Base-by-base conservation (phyloP, 305 asterid species). In the Fraxinus sp. region DNA sequence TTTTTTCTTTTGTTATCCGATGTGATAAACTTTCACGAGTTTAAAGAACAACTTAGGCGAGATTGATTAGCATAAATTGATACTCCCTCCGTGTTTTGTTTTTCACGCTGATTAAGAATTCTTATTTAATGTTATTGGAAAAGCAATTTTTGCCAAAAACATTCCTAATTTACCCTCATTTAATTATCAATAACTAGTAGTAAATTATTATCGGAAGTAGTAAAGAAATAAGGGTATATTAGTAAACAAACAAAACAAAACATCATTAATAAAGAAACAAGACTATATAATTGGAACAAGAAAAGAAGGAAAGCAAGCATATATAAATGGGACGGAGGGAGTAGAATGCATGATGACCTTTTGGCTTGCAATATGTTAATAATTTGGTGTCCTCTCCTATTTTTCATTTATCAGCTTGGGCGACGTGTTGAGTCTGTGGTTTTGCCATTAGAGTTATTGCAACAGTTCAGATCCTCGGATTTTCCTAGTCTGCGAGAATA, bases 381-480 rank as follows among this genome's bases (percentile, higher is more conserved):
- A 81, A 82, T 73, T 49, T 24, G 37, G 43, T 80, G 11, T 79
- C 39, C 46, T 81, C 37, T 59, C 33, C 28, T 80, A 35, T 18
- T 79, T 74, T 78, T 39, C 33, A 18, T 43, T 64, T 84, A 68
- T 81, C 93, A 95, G 98, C 97, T 95, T 83, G 98, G 98, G 72
- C 87, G 83, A 46, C 92, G 91, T 35, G 86, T 91, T 14, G 98
- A 95, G 87, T 88, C 95, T 0, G 89, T 91, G 82, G 94, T 95
- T 89, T 89, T 95, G 84, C 98, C 98, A 18, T 80, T 95, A 87
- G 97, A 95, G 90, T 89, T 93, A 70, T 83, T 95, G 89, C 94
- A 92, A 85, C 93, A 91, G 26, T 77, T 92, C 24, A 90, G 84
- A 85, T 62, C 90, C 46, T 88, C 94, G 16, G 98, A 95, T 87